Evolutionary conservation across 768 basidiomycete genomes (phyloP).

Genomic region (Agaricus sinodeliciosus): DNA sequence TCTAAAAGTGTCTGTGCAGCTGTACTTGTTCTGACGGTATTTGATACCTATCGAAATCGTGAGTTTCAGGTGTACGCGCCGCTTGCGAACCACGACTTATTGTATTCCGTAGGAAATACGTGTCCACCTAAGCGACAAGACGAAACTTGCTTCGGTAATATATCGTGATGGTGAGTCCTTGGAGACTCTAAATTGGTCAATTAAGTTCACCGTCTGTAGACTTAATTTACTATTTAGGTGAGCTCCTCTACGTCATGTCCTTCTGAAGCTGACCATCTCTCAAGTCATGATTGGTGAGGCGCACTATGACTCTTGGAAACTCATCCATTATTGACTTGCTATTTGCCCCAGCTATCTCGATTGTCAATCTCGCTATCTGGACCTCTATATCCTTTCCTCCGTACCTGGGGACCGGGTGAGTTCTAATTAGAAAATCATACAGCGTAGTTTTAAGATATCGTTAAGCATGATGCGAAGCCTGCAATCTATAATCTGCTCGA

Average conservation of each 20-base stretch:
- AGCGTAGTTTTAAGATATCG: too few species aligned
- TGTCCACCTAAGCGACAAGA: neutral
- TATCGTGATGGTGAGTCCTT: constrained; percentile 2
- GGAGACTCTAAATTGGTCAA: neutral
- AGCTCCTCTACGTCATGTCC: neutral
- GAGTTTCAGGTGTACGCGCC: too few species aligned
- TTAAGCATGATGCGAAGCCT: constrained; percentile 1
- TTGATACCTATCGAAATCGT: constrained; percentile 2
- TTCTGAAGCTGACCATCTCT: neutral
- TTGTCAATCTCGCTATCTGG: neutral
- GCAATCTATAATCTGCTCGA: constrained; percentile 1
- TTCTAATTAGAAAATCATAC: neutral
- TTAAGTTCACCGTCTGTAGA: neutral
- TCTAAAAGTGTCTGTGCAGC: neutral
- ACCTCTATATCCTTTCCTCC: neutral
- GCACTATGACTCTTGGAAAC: neutral
- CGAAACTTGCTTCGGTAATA: neutral
- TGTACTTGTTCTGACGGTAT: neutral
- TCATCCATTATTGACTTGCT: neutral
- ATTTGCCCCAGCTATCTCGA: neutral
- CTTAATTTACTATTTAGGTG: constrained; percentile 1
- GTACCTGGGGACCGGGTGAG: constrained; percentile 3
- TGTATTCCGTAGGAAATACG: neutral
- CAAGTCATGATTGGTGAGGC: constrained; percentile 6
- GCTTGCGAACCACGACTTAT: neutral